Evolutionary conservation across 164 flowering plant genomes (phyloP).

Genomic region (Vitis amurensis): DNA sequence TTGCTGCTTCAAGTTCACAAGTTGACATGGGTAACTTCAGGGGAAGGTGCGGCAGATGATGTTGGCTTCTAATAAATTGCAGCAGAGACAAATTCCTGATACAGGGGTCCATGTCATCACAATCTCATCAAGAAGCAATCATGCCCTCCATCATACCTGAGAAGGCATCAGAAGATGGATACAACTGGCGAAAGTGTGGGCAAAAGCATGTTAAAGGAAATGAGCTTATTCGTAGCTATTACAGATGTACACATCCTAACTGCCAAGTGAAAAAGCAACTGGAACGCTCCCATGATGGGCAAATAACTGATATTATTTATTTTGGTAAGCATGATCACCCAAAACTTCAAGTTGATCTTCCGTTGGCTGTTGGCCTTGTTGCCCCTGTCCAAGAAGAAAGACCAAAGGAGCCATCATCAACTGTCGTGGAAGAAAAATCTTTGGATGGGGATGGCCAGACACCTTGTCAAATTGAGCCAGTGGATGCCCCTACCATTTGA

Average conservation of each 20-base stretch:
- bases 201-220: conserved; percentile 77
- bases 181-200: no score
- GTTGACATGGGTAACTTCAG: conserved; percentile 3
- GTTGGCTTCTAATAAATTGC: conserved; percentile 24
- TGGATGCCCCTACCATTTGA: conserved; percentile 16
- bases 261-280: conserved; percentile 69
- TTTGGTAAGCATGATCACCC: conserved; percentile 78
- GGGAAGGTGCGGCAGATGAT: conserved; percentile 12
- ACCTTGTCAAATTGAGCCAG: conserved; percentile 25
- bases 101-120: conserved; percentile 17
- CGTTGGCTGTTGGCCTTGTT: conserved; percentile 28
- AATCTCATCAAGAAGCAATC: conserved; percentile 34
- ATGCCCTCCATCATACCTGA: conserved; percentile 34
- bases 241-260: conserved; percentile 66
- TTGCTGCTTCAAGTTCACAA: no score
- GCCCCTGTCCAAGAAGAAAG: conserved; percentile 29
- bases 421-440: conserved; percentile 30
- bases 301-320: conserved; percentile 50
- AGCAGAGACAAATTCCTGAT: conserved; percentile 21
- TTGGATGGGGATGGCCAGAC: conserved; percentile 21
- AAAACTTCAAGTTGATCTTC: conserved; percentile 40
- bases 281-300: conserved; percentile 65
- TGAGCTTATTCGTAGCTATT: conserved; percentile 65
- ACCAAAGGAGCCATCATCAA: conserved; percentile 19
- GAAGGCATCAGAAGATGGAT: no score